These are phyloP conservation scores for Coniella vitis DNA, from an alignment of 2,329 filamentous ascomycete species.

Conservation along the genomic window DNA sequence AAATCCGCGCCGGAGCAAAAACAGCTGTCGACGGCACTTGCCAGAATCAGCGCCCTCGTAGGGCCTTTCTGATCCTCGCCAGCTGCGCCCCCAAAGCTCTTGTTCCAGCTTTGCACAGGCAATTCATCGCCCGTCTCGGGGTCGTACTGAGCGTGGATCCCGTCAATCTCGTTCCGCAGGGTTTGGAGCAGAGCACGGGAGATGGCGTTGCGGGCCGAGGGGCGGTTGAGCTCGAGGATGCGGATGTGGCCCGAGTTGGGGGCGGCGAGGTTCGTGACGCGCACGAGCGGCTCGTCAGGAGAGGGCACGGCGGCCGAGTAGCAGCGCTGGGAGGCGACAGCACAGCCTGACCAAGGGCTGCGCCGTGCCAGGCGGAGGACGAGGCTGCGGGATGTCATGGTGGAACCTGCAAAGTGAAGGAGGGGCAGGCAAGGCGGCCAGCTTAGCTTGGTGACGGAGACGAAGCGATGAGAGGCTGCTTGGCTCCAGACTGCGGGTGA, in stretches of 20 bases:
- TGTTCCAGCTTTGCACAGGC: constrained; percentile 26
- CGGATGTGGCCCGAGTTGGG: constrained; percentile 78
- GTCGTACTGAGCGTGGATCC: constrained; percentile 59
- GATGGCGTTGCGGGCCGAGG: constrained; percentile 82
- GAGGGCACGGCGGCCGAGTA: constrained; percentile 42
- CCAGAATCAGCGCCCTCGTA: constrained; percentile 76
- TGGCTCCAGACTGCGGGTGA: neutral
- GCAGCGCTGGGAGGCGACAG: constrained; percentile 16
- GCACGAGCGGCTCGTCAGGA: constrained; percentile 47
- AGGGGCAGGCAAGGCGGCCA: too few relatives aligned
- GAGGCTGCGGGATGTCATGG: constrained; percentile 8
- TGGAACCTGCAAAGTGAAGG: neutral
- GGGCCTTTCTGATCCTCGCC: constrained; percentile 41
- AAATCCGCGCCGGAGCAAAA: constrained; percentile 95
- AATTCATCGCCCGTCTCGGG: constrained; percentile 44
- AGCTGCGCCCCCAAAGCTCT: constrained; percentile 38
- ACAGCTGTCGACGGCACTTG: constrained; percentile 74
- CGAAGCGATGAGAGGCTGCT: neutral
- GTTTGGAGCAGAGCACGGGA: constrained; percentile 69
- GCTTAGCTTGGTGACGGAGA: neutral
- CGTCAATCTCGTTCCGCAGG: constrained; percentile 65
- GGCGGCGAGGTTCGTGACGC: constrained; percentile 68
- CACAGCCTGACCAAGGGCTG: neutral
- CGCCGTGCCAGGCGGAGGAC: constrained; percentile 6
- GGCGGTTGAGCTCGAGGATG: constrained; percentile 80